Percentiles rank a stretch among this genome's conserved stretches.
phyloP scores from a whole-genome alignment of 129 eudicot species.

The Erigeron canadensis region DNA sequence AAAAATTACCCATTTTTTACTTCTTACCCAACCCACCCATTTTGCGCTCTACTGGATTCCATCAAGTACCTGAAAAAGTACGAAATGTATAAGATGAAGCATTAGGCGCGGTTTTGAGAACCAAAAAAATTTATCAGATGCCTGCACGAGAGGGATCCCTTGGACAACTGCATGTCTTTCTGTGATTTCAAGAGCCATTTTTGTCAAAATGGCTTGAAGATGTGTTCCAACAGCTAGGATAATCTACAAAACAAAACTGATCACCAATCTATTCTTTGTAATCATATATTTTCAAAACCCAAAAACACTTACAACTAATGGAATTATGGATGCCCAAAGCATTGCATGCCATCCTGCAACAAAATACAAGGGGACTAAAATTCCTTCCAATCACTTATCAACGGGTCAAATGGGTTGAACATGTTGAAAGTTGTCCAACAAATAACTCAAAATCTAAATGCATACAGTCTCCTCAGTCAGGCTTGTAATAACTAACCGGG shows the following conservation, averaged over 20 bases:
- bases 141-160: slow-evolving; percentile 94
- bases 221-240: slow-evolving; percentile 86
- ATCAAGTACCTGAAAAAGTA: slow-evolving; percentile 71
- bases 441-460: too few relatives aligned
- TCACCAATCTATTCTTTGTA: neutral
- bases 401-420: neutral
- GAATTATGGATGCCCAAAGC: slow-evolving; percentile 90
- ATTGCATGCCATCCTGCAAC: slow-evolving; percentile 75
- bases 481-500: too few relatives aligned
- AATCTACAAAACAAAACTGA: slow-evolving; percentile 36
- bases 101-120: slow-evolving; percentile 69
- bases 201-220: slow-evolving; percentile 74
- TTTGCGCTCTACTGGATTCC: neutral
- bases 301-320: slow-evolving; percentile 54
- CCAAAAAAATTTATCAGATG: slow-evolving; percentile 82
- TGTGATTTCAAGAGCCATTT: slow-evolving; percentile 83
- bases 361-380: neutral
- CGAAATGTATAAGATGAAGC: slow-evolving; percentile 80
- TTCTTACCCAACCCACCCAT: too few relatives aligned
- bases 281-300: neutral
- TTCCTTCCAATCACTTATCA: neutral
- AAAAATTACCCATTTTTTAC: too few relatives aligned
- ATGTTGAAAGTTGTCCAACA: too few relatives aligned
- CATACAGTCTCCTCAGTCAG: too few relatives aligned
- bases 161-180: slow-evolving; percentile 83